Base-by-base conservation (phyloP, 176 grass and related monocot species). In the Zoysia japonica region DNA sequence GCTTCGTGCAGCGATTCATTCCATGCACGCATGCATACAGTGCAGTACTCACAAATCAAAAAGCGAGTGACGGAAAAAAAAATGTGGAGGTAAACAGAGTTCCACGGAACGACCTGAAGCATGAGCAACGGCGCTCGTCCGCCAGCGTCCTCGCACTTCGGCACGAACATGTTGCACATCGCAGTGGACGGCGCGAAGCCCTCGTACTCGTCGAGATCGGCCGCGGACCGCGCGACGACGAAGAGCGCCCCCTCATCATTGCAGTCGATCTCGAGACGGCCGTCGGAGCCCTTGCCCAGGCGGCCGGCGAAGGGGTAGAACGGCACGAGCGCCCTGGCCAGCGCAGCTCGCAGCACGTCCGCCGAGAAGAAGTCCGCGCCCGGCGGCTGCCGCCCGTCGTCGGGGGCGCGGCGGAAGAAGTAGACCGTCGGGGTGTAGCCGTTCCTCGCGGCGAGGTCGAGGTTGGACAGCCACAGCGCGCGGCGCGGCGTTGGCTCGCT, bases 221-320 rank as follows among this genome's bases (percentile, higher is more conserved):
- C 84, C 9, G 15, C 63, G 0, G 80, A 68, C 3, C 80, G 48
- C 50, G 88, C 91, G 9, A 82, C 78, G 38, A 90, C 82, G 14
- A 93, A 87, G 43, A 93, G 84, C 52, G 69, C 88, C 9, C 91
- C 91, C 64, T 80, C 78, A 9, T 11, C 78, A 19, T 47, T 83
- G 74, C 88, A 93, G 46, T 85, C 68, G 70, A 90, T 80, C 85
- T 93, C 88, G 1, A 54, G 39, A 20, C 88, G 78, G 7, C 88
- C 85, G 38, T 77, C 62, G 13, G n/a, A 0, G 39, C 17, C 77
- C 0, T 10, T 47, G 47, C 36, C 63, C 28, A 93, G 91, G 9
- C 91, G 82, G 7, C 91, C 91, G 13, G 85, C 91, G 20, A 93
- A 83, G 0, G 91, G 91, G 72, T 90, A 85, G 65, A 90, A 90